These are phyloP conservation scores for Cutaneotrichosporon curvatum DNA, from an alignment of 1,284 basidiomycete species.

Conservation along the genomic window DNA sequence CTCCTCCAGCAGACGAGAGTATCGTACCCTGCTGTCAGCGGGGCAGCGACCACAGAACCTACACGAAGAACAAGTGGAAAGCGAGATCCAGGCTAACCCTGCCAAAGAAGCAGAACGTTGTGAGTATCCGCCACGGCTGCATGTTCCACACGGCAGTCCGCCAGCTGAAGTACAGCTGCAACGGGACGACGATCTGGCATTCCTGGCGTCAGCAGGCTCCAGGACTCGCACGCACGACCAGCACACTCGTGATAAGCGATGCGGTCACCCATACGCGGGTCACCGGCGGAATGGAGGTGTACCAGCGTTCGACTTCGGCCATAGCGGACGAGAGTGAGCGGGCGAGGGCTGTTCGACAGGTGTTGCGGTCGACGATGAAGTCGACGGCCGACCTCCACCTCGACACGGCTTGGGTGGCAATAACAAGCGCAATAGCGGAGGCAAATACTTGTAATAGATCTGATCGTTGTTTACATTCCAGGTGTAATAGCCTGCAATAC, in stretches of 20 bases:
- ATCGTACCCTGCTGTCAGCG: slow-evolving; percentile 66
- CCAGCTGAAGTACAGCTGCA: slow-evolving; percentile 88
- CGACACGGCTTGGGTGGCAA: neutral
- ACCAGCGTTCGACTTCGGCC: slow-evolving; percentile 50
- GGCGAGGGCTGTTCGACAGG: too few species aligned
- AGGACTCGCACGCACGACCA: slow-evolving; percentile 58
- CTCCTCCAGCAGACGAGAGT: slow-evolving; percentile 91
- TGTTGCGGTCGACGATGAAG: too few species aligned
- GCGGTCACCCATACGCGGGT: slow-evolving; percentile 74
- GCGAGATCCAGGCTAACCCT: slow-evolving; percentile 86
- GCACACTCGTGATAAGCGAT: slow-evolving; percentile 68
- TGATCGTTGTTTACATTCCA: too few species aligned
- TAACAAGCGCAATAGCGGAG: neutral
- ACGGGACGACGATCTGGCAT: slow-evolving; percentile 78
- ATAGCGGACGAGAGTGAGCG: too few species aligned
- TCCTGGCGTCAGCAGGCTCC: slow-evolving; percentile 53
- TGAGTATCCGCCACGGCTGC: slow-evolving; percentile 81
- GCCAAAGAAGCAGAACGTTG: slow-evolving; percentile 95
- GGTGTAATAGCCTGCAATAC: too few species aligned
- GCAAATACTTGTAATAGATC: neutral
- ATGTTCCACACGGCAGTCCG: slow-evolving; percentile 70
- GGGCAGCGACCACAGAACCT: slow-evolving; percentile 37
- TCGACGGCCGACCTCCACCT: neutral
- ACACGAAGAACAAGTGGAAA: slow-evolving; percentile 98
- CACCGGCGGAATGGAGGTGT: slow-evolving; percentile 79